phyloP scores from a whole-genome alignment of 2,329 filamentous ascomycete genomes.

The Cordyceps cateniannulata region DNA sequence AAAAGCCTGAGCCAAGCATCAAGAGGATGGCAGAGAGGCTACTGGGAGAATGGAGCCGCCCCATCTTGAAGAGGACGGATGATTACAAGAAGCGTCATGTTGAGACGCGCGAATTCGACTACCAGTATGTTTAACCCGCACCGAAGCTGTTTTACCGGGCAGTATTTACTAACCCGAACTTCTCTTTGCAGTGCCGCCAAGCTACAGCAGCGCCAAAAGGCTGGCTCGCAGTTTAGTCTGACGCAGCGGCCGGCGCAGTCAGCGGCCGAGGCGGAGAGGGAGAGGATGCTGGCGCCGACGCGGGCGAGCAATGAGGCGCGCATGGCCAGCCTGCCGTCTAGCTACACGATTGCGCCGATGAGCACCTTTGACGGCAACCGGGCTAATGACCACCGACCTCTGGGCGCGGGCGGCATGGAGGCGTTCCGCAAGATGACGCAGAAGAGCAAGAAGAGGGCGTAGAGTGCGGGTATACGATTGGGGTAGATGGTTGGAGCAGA shows the following conservation, averaged over 20 bases:
- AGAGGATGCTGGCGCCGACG: slow-evolving; percentile 52
- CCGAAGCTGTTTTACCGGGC: neutral
- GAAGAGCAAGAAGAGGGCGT: slow-evolving; percentile 49
- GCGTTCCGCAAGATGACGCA: slow-evolving; percentile 61
- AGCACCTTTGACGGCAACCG: slow-evolving; percentile 53
- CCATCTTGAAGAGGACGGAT: slow-evolving; percentile 87
- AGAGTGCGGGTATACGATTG: neutral
- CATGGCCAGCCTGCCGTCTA: slow-evolving; percentile 46
- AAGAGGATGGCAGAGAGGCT: slow-evolving; percentile 90
- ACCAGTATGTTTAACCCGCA: slow-evolving; percentile 42
- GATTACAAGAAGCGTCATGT: slow-evolving; percentile 83
- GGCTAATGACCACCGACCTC: slow-evolving; percentile 49
- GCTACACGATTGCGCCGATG: slow-evolving; percentile 54
- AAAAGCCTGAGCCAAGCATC: slow-evolving; percentile 78
- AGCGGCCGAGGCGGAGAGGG: slow-evolving; percentile 46
- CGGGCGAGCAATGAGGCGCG: slow-evolving; percentile 50
- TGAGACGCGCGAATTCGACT: slow-evolving; percentile 57
- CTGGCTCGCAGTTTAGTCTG: slow-evolving; percentile 43
- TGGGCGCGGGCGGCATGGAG: slow-evolving; percentile 57
- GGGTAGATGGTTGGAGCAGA: neutral
- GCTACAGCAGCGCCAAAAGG: slow-evolving; percentile 41
- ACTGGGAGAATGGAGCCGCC: slow-evolving; percentile 92
- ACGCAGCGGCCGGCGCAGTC: slow-evolving; percentile 41
- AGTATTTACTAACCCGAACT: neutral
- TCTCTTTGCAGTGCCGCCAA: slow-evolving; percentile 45